Evolutionary conservation across 805 yeast species (phyloP).

Genomic region (Suhomyces sp.): DNA sequence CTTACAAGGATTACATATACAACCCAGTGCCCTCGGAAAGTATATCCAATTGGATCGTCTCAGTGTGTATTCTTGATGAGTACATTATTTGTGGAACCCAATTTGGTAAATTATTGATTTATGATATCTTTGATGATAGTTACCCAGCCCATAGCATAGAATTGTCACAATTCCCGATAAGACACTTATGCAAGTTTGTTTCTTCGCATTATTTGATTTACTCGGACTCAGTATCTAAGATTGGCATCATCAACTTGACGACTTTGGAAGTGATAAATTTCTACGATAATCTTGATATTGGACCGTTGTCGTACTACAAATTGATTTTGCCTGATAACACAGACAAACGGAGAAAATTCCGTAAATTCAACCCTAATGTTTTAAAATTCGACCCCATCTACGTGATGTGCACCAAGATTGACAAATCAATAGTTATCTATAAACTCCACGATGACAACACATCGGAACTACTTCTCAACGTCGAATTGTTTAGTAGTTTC

Average conservation of each 20-base stretch:
- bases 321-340: conserved; percentile 12
- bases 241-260: conserved; percentile 24
- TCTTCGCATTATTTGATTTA: conserved; percentile 20
- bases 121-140: conserved; percentile 14
- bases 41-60: conserved; percentile 22
- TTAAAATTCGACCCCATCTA: conserved; percentile 24
- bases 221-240: conserved; percentile 31
- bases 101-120: conserved; percentile 28
- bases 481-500: conserved; percentile 13
- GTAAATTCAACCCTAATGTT: conserved; percentile 1
- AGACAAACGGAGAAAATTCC: conserved; percentile 7
- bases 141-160: conserved; percentile 13
- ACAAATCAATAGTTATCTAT: conserved; percentile 22
- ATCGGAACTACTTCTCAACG: conserved; percentile 15
- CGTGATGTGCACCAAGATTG: conserved; percentile 21
- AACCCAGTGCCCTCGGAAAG: conserved; percentile 10
- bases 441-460: conserved; percentile 20
- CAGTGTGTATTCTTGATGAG: conserved; percentile 18
- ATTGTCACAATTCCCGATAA: conserved; percentile 27
- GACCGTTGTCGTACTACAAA: conserved; percentile 18
- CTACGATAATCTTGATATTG: conserved; percentile 24
- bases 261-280: conserved; percentile 14
- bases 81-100: conserved; percentile 29
- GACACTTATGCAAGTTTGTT: conserved; percentile 15
- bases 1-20: conserved; percentile 10